Conservation (phyloP, 1,284 basidiomycete species). For the Puccinia novopanici region DNA sequence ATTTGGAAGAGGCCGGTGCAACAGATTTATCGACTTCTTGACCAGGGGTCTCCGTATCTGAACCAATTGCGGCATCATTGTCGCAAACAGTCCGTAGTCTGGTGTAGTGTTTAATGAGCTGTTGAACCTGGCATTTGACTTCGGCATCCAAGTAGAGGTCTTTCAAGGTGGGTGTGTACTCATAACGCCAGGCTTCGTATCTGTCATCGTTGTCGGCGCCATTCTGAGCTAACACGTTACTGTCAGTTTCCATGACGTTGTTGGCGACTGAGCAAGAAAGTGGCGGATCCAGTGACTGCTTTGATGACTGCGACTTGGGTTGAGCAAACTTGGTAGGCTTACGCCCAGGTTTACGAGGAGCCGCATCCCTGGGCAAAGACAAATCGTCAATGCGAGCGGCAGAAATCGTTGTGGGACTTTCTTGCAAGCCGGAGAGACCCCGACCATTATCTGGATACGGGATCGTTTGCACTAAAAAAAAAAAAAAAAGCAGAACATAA, state of each 20-base stretch:
- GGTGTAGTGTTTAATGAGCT: slow-evolving; percentile 27
- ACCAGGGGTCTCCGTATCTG: not conserved
- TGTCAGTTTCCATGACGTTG: slow-evolving; percentile 22
- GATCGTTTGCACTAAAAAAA: slow-evolving; percentile 7
- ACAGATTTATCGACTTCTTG: not conserved
- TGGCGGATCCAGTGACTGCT: slow-evolving; percentile 23
- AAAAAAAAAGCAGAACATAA: not conserved
- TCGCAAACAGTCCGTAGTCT: slow-evolving; percentile 1
- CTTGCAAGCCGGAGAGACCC: slow-evolving; percentile 41
- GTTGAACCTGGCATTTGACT: slow-evolving; percentile 31
- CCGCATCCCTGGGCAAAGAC: slow-evolving; percentile 19
- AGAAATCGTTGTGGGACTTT: slow-evolving; percentile 12
- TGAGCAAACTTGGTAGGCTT: slow-evolving; percentile 40
- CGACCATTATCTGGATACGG: slow-evolving; percentile 22
- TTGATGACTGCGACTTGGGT: slow-evolving; percentile 6
- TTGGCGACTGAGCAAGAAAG: not conserved
- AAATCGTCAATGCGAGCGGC: not conserved
- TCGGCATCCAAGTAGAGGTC: slow-evolving; percentile 42
- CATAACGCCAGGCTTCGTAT: slow-evolving; percentile 57
- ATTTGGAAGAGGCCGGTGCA: not conserved
- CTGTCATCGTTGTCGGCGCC: slow-evolving; percentile 52
- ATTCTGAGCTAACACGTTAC: not conserved
- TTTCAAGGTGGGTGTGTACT: slow-evolving; percentile 54
- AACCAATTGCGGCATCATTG: not conserved
- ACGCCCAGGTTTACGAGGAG: slow-evolving; percentile 40